phyloP scores from a whole-genome alignment of 2,329 filamentous ascomycete species.

The Cladosporium sp. region DNA sequence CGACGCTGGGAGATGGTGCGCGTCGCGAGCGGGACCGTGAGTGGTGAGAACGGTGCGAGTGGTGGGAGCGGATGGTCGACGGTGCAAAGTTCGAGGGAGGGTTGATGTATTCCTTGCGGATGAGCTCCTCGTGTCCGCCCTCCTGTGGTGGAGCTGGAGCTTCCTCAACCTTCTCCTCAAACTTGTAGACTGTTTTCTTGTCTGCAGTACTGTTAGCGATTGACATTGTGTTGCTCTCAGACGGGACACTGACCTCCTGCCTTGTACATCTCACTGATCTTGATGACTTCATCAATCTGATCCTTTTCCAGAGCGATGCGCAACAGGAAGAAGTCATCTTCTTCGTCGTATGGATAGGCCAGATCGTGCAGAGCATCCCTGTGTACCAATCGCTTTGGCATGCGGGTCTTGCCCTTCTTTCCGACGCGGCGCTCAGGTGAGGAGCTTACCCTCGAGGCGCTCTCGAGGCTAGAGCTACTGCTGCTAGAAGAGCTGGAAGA shows the following conservation, averaged over 20 bases:
- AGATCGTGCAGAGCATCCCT: constrained; percentile 75
- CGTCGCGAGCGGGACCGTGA: constrained; percentile 6
- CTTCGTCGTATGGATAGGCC: constrained; percentile 79
- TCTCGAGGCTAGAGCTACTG: constrained; percentile 37
- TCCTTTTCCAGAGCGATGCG: constrained; percentile 79
- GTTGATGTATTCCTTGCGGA: constrained; percentile 35
- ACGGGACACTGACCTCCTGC: constrained; percentile 33
- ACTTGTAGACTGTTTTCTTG: constrained; percentile 31
- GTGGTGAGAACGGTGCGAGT: constrained; percentile 4
- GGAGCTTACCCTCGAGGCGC: constrained; percentile 19
- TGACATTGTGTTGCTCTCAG: neutral
- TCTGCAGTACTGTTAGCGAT: constrained; percentile 23
- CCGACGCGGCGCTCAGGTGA: constrained; percentile 30
- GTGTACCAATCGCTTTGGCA: constrained; percentile 73
- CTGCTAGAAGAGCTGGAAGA: constrained; percentile 28
- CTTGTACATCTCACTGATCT: constrained; percentile 69
- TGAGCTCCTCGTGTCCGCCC: constrained; percentile 28
- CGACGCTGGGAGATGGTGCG: constrained; percentile 3
- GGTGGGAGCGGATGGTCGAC: constrained; percentile 1
- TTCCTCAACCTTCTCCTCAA: constrained; percentile 25
- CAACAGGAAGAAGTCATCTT: constrained; percentile 78
- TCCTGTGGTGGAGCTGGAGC: constrained; percentile 17
- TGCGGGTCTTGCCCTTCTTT: constrained; percentile 78
- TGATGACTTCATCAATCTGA: constrained; percentile 85
- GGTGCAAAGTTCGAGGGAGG: constrained; percentile 28